Evolutionary conservation across 768 basidiomycete genomes (phyloP).

Genomic region (Kwoniella europaea): DNA sequence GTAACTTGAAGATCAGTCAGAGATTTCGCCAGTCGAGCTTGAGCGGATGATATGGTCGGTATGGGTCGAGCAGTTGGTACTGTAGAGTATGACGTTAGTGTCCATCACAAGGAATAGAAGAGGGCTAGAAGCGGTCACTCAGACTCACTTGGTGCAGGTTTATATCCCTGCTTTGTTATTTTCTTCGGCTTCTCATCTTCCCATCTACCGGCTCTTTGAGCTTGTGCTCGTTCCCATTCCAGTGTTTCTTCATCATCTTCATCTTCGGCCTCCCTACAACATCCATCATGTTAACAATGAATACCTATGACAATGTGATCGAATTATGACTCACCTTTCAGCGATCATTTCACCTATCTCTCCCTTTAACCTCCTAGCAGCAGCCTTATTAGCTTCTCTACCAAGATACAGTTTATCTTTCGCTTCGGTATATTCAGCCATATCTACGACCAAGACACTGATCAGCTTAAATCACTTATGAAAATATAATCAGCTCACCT

Average conservation of each 20-base stretch:
- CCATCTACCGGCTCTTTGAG: constrained; percentile 53
- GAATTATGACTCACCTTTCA: constrained; percentile 46
- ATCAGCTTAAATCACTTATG: too few relatives aligned
- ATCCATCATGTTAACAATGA: neutral
- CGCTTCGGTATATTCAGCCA: constrained; percentile 57
- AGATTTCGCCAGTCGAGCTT: constrained; percentile 56
- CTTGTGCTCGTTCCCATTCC: constrained; percentile 60
- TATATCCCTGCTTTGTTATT: constrained; percentile 49
- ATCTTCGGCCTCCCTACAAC: constrained; percentile 55
- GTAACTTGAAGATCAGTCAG: constrained; percentile 47
- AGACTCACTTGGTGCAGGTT: constrained; percentile 58
- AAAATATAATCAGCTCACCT: constrained; percentile 32
- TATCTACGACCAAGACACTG: constrained; percentile 27
- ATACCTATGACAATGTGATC: neutral
- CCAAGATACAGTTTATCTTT: constrained; percentile 58
- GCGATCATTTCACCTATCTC: constrained; percentile 61
- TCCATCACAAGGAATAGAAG: neutral
- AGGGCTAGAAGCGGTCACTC: neutral
- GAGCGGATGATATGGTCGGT: constrained; percentile 56
- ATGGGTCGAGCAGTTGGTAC: constrained; percentile 58
- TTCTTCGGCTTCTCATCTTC: constrained; percentile 33
- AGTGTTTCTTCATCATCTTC: constrained; percentile 58
- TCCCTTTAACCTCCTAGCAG: constrained; percentile 52
- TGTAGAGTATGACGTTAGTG: constrained; percentile 19
- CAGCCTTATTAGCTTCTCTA: constrained; percentile 57